phyloP scores from a whole-genome alignment of 2,329 filamentous ascomycete species.

The Didymella glomerata region DNA sequence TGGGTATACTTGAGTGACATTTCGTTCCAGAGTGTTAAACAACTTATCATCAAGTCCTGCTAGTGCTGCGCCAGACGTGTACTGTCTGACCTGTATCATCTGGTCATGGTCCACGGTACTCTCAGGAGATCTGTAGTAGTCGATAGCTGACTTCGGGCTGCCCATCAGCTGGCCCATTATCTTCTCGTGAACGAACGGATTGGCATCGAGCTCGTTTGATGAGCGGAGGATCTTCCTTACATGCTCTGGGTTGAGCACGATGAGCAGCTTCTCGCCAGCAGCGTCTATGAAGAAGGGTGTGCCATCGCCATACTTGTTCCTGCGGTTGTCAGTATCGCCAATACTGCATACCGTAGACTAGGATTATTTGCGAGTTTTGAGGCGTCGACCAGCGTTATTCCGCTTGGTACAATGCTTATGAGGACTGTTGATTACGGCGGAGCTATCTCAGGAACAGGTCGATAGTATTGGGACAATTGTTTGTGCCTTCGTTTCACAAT shows the following conservation, averaged over 20 bases:
- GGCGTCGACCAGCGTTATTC: too few species aligned
- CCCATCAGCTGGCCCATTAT: slow-evolving; percentile 29
- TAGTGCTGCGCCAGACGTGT: slow-evolving; percentile 1
- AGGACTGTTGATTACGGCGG: too few species aligned
- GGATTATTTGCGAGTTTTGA: too few species aligned
- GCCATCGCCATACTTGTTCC: slow-evolving; percentile 26
- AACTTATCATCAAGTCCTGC: slow-evolving; percentile 18
- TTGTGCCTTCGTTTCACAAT: too few species aligned
- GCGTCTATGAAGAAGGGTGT: slow-evolving; percentile 30
- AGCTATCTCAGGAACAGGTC: too few species aligned
- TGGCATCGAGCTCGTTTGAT: slow-evolving; percentile 25
- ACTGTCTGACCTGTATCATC: slow-evolving; percentile 25
- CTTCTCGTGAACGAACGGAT: slow-evolving; percentile 25
- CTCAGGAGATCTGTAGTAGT: slow-evolving; percentile 23
- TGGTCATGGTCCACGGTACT: slow-evolving; percentile 1
- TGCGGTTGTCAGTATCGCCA: background rate
- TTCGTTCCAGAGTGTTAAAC: slow-evolving; percentile 17
- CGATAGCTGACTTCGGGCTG: slow-evolving; percentile 25
- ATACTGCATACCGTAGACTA: too few species aligned
- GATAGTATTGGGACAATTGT: too few species aligned
- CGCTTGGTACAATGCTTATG: too few species aligned
- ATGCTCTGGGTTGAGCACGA: slow-evolving; percentile 27
- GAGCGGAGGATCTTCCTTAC: slow-evolving; percentile 20
- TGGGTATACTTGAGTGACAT: too few species aligned
- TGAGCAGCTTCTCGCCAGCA: slow-evolving; percentile 28